phyloP scores from a whole-genome alignment of 1,139 yeast species.

The Debaryomyces fabryi region DNA sequence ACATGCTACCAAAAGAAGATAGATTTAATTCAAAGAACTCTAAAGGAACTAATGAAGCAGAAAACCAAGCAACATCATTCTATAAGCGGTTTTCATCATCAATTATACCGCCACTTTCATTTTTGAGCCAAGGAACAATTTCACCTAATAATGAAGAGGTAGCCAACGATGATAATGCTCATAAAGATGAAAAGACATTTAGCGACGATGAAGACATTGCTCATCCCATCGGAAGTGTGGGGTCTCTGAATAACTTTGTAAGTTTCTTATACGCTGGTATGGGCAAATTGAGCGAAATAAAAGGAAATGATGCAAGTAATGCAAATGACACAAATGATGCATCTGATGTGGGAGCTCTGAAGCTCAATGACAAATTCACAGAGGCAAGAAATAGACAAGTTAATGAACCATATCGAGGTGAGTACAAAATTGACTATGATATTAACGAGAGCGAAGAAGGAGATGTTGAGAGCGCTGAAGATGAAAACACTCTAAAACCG shows the following conservation, averaged over 20 bases:
- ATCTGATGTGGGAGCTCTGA: neutral
- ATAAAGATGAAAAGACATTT: neutral
- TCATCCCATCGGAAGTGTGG: slow-evolving; percentile 19
- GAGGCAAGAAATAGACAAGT: neutral
- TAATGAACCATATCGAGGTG: neutral
- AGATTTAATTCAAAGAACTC: neutral
- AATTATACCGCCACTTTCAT: slow-evolving; percentile 19
- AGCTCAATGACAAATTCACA: neutral
- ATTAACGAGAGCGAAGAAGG: slow-evolving; percentile 6
- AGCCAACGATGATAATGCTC: neutral
- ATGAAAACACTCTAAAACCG: neutral
- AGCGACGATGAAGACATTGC: slow-evolving; percentile 28
- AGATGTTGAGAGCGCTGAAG: neutral
- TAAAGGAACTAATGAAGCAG: neutral
- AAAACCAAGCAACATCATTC: slow-evolving; percentile 8
- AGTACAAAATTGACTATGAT: slow-evolving; percentile 3
- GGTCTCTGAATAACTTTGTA: slow-evolving; percentile 34
- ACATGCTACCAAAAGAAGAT: neutral
- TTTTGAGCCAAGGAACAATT: slow-evolving; percentile 8
- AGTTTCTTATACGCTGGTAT: slow-evolving; percentile 54
- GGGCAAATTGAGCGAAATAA: slow-evolving; percentile 14
- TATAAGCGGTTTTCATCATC: slow-evolving; percentile 15
- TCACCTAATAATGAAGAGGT: neutral
- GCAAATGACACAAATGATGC: neutral
- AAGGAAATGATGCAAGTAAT: neutral